These are phyloP conservation scores for Microsporum canis DNA, from an alignment of 2,329 filamentous ascomycete genomes.

Conservation along the genomic window DNA sequence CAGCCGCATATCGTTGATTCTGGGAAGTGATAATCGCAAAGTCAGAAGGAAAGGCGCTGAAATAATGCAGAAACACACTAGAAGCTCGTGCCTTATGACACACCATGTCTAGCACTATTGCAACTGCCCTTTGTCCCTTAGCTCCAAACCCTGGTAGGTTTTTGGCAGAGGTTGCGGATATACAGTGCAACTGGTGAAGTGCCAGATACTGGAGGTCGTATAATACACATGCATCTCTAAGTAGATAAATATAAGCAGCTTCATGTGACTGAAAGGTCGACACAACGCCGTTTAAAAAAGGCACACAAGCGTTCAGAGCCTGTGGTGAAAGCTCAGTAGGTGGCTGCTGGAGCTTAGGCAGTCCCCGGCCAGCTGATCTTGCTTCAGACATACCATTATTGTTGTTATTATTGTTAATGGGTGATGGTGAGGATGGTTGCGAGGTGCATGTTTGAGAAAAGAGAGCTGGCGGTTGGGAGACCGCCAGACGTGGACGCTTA, in stretches of 20 bases:
- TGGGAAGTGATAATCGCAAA: constrained; percentile 18
- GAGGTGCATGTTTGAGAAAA: not conserved
- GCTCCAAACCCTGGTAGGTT: constrained; percentile 27
- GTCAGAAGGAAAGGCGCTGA: constrained; percentile 39
- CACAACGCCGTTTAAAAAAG: not conserved
- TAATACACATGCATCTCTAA: constrained; percentile 45
- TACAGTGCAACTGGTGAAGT: constrained; percentile 55
- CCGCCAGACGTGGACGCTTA: not conserved
- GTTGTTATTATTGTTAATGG: too few species aligned
- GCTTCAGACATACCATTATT: too few species aligned
- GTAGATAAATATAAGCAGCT: constrained; percentile 26
- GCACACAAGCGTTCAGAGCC: not conserved
- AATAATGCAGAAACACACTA: constrained; percentile 33
- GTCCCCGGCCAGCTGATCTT: too few species aligned
- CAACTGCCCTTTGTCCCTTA: constrained; percentile 21
- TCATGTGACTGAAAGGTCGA: not conserved
- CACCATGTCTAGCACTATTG: constrained; percentile 35
- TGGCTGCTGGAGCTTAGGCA: not conserved
- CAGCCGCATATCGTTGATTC: constrained; percentile 25
- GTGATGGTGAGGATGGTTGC: too few species aligned
- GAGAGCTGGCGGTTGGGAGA: not conserved
- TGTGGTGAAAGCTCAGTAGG: not conserved
- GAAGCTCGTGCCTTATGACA: constrained; percentile 37
- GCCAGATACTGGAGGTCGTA: constrained; percentile 54
- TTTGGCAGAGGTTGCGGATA: constrained; percentile 38